Evolutionary conservation across 2,329 filamentous ascomycete genomes (phyloP), one percentile per base, ranked within the genome.

Genomic region (Plectosphaerella sp.): DNA sequence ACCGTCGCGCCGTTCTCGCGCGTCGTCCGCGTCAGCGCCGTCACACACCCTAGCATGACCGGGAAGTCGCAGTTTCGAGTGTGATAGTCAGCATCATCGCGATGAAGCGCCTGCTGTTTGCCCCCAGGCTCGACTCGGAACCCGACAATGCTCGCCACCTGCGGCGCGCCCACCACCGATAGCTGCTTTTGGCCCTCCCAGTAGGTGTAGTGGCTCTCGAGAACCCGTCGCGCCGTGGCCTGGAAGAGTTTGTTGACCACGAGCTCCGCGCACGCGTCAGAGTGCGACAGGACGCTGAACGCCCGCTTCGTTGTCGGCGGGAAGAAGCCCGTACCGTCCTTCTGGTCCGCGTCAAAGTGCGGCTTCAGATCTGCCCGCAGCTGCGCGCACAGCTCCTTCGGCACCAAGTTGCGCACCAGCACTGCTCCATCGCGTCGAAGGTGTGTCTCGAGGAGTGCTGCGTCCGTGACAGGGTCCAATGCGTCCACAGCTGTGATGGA

Each of bases 1-100:
- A 71, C 59, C 0, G 71, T 74, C 1, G 70, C 71, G 1, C 72
- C 71, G 45, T 74, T 74, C 39, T 70, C 67, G 16, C 61, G 64
- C 1, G 69, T 72, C 1, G 69, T 72, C 58, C 65, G 72, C 4
- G 67, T 70, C 51, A 69, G 54, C 1, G 71, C 68, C 45, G 64
- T 66, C n/a, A 68, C 63, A 47, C 68, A 71, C 15, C 67, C 68
- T 8, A 71, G 59, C 66, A 72, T 67, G 15, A 67, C 63, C 4
- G 69, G 67, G 57, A 69, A 60, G 50, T 67, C 63, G 25, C 61
- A 61, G 49, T 70, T 65, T 11, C 62, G 56, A 2, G 61, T 58
- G 24, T 64, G 62, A 15, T 63, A 64, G 18, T 59, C 57, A 37
- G 61, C 59, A 28, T 74, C 69, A 52, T 72, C 62, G 15, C 69